phyloP scores from a whole-genome alignment of 306 rosid species.

The Betula pendula region DNA sequence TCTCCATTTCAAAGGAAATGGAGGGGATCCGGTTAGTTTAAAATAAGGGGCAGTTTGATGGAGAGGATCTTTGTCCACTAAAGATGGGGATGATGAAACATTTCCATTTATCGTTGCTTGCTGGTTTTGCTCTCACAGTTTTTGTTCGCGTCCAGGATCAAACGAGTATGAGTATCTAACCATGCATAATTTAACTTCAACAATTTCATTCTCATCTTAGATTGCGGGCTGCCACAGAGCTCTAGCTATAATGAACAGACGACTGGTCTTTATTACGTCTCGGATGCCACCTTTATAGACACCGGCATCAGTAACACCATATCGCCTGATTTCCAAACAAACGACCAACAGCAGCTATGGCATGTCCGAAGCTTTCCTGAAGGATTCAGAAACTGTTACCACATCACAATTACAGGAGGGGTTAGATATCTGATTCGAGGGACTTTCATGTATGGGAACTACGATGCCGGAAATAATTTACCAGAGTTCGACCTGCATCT shows the following conservation, averaged over 20 bases:
- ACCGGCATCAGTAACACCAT: constrained; percentile 22
- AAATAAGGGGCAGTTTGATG: too few relatives aligned
- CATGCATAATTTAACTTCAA: too few relatives aligned
- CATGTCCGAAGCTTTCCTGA: constrained; percentile 45
- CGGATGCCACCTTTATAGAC: constrained; percentile 26
- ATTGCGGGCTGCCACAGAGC: constrained; percentile 34
- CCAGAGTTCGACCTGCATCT: constrained; percentile 39
- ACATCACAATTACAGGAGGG: constrained; percentile 21
- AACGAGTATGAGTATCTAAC: too few relatives aligned
- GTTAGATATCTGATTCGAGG: constrained; percentile 43
- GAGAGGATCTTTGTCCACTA: too few relatives aligned
- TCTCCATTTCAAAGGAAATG: too few relatives aligned
- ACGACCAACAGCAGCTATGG: neutral
- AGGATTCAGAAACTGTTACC: too few relatives aligned
- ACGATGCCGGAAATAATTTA: constrained; percentile 11
- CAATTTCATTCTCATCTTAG: neutral
- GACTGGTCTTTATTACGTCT: constrained; percentile 27
- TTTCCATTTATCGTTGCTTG: neutral
- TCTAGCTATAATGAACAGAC: constrained; percentile 11
- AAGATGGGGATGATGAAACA: neutral
- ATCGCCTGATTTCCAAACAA: constrained; percentile 6
- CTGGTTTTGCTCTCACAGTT: too few relatives aligned
- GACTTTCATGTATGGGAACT: constrained; percentile 40
- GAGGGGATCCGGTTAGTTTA: too few relatives aligned
- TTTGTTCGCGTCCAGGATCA: constrained; percentile 11